Evolutionary conservation across 2,329 filamentous ascomycete genomes (phyloP), one percentile per base, ranked within the genome.

Genomic region (Penicillium sp.): DNA sequence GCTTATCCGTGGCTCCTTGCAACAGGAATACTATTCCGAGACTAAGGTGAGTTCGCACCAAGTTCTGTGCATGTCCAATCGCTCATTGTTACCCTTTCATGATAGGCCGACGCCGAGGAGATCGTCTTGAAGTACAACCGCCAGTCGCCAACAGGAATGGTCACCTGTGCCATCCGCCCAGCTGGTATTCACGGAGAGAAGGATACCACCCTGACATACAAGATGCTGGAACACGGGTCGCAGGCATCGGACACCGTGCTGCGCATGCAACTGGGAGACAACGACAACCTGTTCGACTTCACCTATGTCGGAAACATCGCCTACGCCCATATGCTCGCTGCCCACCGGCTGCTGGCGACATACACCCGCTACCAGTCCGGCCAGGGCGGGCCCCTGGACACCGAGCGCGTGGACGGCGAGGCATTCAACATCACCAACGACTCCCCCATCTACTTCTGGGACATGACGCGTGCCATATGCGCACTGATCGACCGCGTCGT

Each of bases 391-490:
- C 81, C 81, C n/a, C 75, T 87, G 25, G 80, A 86, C 66, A 70
- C 81, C 67, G 84, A 88, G 70, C 77, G 76, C 43, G 81, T 90
- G 34, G 86, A 90, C 62, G 93, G 91, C 43, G 83, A 96, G 64
- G 83, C 83, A 35, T 91, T 97, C 72, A 82, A 95, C 69, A 80
- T 97, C 59, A 93, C 88, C 42, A 97, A 97, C 65, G 87, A 89
- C 67, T 75, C 81, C 53, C 91, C 91, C 4, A 75, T 94, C 14
- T 91, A 91, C 64, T 94, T 95, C 67, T 94, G 93, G 81, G 88
- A 94, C 66, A 86, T 94, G 61, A 80, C 86, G 43, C 78, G 87
- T 27, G 80, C 82, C 26, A 76, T 95, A 32, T 97, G 87, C 87
- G 74, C 72, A 7, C 51, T 71, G 17, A 68, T 70, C 17, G 68